A percentile compares a stretch with the other conserved stretches of the same genome.
These are phyloP conservation scores for Usnea hakonensis DNA, from an alignment of 495 filamentous ascomycete genomes.

Conservation along the genomic window DNA sequence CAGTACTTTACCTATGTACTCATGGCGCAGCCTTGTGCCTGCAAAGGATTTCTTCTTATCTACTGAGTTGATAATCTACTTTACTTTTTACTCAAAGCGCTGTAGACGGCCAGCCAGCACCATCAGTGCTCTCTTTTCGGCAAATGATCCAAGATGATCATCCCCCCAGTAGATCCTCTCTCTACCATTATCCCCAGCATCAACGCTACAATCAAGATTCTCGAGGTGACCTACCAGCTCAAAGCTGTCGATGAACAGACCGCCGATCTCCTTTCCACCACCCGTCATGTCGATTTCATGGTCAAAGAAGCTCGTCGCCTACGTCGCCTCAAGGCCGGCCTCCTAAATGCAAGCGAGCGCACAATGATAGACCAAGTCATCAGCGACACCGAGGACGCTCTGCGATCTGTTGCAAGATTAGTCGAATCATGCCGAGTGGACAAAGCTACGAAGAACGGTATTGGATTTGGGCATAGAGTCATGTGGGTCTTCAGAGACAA, in stretches of 20 bases:
- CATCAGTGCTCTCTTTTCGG: neutral
- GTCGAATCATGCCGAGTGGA: slow-evolving; percentile 23
- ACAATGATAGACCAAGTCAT: slow-evolving; percentile 26
- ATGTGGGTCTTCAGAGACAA: slow-evolving; percentile 27
- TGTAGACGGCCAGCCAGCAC: too few species aligned
- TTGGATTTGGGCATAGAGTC: slow-evolving; percentile 22
- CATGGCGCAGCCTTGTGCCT: too few species aligned
- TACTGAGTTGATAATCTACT: too few species aligned
- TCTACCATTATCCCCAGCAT: slow-evolving; percentile 1
- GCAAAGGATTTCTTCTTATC: too few species aligned
- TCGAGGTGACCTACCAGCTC: slow-evolving; percentile 19
- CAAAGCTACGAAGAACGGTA: neutral
- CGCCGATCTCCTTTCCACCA: slow-evolving; percentile 25
- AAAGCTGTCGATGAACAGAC: slow-evolving; percentile 27
- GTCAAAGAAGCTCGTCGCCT: slow-evolving; percentile 25
- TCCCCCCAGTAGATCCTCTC: slow-evolving; percentile 2
- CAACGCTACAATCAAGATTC: slow-evolving; percentile 15
- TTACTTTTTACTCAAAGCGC: too few species aligned
- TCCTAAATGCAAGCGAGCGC: slow-evolving; percentile 20
- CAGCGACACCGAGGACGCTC: slow-evolving; percentile 22
- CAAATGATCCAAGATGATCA: neutral
- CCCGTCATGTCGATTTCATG: slow-evolving; percentile 22
- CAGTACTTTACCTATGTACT: too few species aligned
- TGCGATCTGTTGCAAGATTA: slow-evolving; percentile 19
- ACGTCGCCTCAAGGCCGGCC: slow-evolving; percentile 17